Evolutionary conservation across 352 stramenopile genomes (phyloP), one percentile per base, ranked within the genome.

Genomic region (Phytophthora sansomeana): DNA sequence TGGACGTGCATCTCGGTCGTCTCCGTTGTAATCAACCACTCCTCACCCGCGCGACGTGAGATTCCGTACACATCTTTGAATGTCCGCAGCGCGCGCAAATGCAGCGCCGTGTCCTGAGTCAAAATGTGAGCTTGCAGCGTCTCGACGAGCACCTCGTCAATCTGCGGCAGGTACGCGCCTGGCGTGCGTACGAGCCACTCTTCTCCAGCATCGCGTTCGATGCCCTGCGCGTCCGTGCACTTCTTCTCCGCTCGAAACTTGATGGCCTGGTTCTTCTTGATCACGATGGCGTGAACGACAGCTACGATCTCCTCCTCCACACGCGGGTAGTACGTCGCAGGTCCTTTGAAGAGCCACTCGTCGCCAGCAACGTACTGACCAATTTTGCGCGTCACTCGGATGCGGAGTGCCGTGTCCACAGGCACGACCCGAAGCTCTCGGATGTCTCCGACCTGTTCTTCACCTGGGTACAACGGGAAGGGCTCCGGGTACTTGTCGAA

Each of bases 161-260:
- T 90, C 48, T 90, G 84, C 1, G 85, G 85, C 21, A 94, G 57
- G 51, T 94, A 94, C 19, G 83, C 83, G 16, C 85, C 85, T 0
- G 83, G 82, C 7, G 69, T 85, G 29, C 85, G 83, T 49, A 94
- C 82, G 26, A 94, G 81, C 83, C 84, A 94, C 73, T 94, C 85
- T 55, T 92, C 85, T 17, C 85, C 85, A 1, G 85, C 85, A 16
- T 90, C 85, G 32, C 76, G 85, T 38, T 78, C 68, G 11, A 83
- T 75, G 29, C 77, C 83, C 36, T 89, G 75, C 39, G 82, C 70
- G 59, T 93, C 85, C 21, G 70, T 83, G 72, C 83, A 93, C 57
- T 91, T 94, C 70, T 94, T 94, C 62, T 89, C 82, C 11, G 85
- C 83, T 4, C 83, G 82, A 41, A 94, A 90, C 64, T 92, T 91